Evolutionary conservation across 352 stramenopile genomes (phyloP), one percentile per base, ranked within the genome.

Genomic region (Phytophthora tubulina): DNA sequence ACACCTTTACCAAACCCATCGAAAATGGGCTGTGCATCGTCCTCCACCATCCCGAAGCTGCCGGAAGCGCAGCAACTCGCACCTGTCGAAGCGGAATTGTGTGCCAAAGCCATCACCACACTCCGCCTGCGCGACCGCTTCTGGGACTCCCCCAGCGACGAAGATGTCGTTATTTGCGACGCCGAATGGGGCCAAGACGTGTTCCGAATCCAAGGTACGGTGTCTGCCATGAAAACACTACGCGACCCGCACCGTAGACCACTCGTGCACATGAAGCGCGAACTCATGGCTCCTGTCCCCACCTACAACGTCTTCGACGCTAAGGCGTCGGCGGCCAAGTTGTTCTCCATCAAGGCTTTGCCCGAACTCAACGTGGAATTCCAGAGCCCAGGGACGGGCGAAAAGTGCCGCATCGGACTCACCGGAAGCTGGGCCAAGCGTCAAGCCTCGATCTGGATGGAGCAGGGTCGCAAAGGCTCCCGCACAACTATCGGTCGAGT

Each of bases 221-320:
- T 55, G 32, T 74, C 71, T 15, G 56, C 67, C 32, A 80, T 80
- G 74, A 82, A 84, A 49, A 82, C 77, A 7, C 49, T 84, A 31
- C 67, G 70, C 3, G 71, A 74, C 27, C 56, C 57, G 2, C 57
- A 69, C 36, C 60, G 74, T 11, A 57, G 57, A 42, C 73, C 77
- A 33, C 58, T 84, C 17, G 77, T 76, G 48, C 77, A 84, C 63
- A 77, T 84, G 50, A 79, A 80, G 55, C 77, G 74, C 52, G 73
- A 81, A 35, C 61, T 78, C 27, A 74, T 80, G 61, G 67, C 64
- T 41, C 65, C 67, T 27, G 67, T 72, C n/a, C 73, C 77, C 32
- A 81, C 73, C 1, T 82, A 78, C 54, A 84, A 80, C 63, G 74
- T 80, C 0, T 82, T 72, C 41, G 59, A 75, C 41, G 77, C 73